Evolutionary conservation across 1,284 basidiomycete species (phyloP).

Genomic region (Cystobasidium pallidum): DNA sequence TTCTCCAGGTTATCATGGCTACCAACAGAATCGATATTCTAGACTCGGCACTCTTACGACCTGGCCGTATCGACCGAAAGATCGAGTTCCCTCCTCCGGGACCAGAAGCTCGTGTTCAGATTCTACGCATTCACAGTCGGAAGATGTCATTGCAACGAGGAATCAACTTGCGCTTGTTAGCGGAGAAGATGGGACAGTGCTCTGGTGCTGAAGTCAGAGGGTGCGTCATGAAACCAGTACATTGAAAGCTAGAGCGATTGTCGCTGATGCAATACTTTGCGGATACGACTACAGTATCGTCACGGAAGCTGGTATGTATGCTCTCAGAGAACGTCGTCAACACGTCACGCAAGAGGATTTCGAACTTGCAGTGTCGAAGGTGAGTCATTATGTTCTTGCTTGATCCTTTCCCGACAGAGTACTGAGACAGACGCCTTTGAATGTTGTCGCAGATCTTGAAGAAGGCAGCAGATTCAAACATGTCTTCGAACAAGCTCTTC

Average conservation of each 20-base stretch:
- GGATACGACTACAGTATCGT: constrained; percentile 71
- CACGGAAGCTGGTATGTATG: constrained; percentile 99
- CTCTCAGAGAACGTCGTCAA: constrained; percentile 88
- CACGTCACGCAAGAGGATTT: constrained; percentile 99
- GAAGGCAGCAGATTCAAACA: constrained; percentile 56
- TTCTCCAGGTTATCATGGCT: constrained; percentile 81
- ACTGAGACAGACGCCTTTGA: not conserved
- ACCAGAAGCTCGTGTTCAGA: constrained; percentile 93
- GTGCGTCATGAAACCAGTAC: not conserved
- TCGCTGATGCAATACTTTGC: not conserved
- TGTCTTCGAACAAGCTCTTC: constrained; percentile 57
- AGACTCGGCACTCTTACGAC: constrained; percentile 89
- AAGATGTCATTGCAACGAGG: constrained; percentile 99
- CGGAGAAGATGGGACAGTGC: constrained; percentile 96
- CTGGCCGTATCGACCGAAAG: constrained; percentile 96
- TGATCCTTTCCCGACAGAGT: not conserved
- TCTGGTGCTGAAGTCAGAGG: constrained; percentile 94
- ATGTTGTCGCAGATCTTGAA: constrained; percentile 52
- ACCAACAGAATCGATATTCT: constrained; percentile 98
- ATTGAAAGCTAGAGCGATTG: not conserved
- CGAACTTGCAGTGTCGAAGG: constrained; percentile 95
- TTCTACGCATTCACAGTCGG: constrained; percentile 93
- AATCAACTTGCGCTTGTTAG: constrained; percentile 90
- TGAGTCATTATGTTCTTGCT: constrained; percentile 31
- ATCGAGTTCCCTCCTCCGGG: constrained; percentile 99